phyloP scores from a whole-genome alignment of 2,329 filamentous ascomycete genomes.

The Proliferodiscus dingleyae region DNA sequence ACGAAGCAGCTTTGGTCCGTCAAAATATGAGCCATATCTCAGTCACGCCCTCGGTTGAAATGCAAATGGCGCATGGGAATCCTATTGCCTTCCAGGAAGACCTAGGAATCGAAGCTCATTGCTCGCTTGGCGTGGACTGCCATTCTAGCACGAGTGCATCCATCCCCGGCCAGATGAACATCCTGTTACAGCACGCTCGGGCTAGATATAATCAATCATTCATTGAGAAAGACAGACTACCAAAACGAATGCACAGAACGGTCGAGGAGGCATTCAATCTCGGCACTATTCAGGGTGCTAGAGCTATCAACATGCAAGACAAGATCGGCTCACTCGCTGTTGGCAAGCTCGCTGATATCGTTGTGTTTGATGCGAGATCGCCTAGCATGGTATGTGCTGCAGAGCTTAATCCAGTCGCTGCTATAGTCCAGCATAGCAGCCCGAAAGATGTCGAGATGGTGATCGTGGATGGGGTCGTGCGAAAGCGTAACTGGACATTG shows the following conservation, averaged over 20 bases:
- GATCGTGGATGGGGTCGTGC: slow-evolving; percentile 39
- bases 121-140: slow-evolving; percentile 34
- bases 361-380: slow-evolving; percentile 40
- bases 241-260: slow-evolving; percentile 27
- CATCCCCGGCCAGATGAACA: slow-evolving; percentile 33
- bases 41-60: slow-evolving; percentile 45
- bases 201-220: slow-evolving; percentile 29
- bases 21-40: slow-evolving; percentile 35
- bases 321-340: slow-evolving; percentile 41
- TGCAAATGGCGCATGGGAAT: slow-evolving; percentile 41
- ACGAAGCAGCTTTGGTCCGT: slow-evolving; percentile 35
- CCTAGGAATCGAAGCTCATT: slow-evolving; percentile 28
- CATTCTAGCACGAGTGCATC: slow-evolving; percentile 29
- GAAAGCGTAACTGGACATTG: slow-evolving; percentile 32
- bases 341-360: slow-evolving; percentile 44
- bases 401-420: slow-evolving; percentile 38
- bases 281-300: slow-evolving; percentile 42
- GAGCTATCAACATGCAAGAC: slow-evolving; percentile 37
- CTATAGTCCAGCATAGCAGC: slow-evolving; percentile 39
- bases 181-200: slow-evolving; percentile 32
- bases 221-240: slow-evolving; percentile 22
- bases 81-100: slow-evolving; percentile 31
- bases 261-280: slow-evolving; percentile 45
- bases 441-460: slow-evolving; percentile 39
- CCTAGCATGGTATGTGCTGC: slow-evolving; percentile 38